Evolutionary conservation across 208 protist species (phyloP).

Genomic region (Novymonas esmeraldas): DNA sequence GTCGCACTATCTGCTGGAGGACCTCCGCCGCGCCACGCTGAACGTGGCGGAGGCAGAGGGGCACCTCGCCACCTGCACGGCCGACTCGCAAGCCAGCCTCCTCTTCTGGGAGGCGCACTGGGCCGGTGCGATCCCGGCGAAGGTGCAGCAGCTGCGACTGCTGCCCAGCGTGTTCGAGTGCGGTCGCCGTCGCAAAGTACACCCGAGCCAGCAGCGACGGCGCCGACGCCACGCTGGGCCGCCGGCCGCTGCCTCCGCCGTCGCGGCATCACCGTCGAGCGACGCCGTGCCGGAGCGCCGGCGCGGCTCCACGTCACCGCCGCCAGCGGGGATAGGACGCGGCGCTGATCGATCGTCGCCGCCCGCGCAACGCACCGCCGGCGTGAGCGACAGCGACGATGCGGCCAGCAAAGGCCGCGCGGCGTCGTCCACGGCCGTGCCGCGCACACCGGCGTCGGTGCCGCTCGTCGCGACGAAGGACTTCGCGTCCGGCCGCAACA

Average conservation of each 20-base stretch:
- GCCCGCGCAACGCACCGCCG: neutral
- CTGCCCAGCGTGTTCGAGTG: conserved; percentile 38
- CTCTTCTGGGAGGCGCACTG: conserved; percentile 47
- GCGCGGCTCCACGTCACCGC: neutral
- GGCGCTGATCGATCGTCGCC: neutral
- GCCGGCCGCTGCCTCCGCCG: neutral
- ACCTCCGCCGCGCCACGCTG: conserved; percentile 35
- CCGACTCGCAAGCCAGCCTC: conserved; percentile 25
- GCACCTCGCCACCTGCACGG: conserved; percentile 3
- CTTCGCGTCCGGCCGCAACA: conserved; percentile 26
- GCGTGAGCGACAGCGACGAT: neutral
- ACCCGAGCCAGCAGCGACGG: conserved; percentile 32
- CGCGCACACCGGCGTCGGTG: conserved; percentile 3
- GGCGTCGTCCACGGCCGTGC: neutral
- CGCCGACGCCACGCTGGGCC: conserved; percentile 10
- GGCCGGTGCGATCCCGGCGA: conserved; percentile 41
- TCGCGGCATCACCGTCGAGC: neutral
- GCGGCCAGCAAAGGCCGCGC: conserved; percentile 4
- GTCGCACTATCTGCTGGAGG: conserved; percentile 49
- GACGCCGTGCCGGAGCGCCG: neutral
- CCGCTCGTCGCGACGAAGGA: conserved; percentile 27
- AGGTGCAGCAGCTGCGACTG: conserved; percentile 26
- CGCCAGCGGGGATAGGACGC: neutral
- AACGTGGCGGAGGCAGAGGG: conserved; percentile 26
- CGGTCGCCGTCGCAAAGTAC: conserved; percentile 21